Evolutionary conservation across 1,139 yeast genomes (phyloP), one percentile per base, ranked within the genome.

Genomic region (Arxiozyma telluris): DNA sequence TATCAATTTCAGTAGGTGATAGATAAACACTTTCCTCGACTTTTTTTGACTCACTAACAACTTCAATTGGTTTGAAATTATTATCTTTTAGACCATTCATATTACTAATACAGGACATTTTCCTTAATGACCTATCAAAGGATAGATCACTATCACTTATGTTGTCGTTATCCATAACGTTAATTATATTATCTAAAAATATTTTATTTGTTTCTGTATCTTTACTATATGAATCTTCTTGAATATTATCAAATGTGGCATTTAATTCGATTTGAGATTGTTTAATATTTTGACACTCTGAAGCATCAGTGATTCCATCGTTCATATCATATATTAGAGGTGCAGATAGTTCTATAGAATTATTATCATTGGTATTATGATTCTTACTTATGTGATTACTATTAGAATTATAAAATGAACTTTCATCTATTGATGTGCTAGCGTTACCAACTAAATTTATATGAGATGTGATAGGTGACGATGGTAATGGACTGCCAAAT

Each of bases 311-410:
- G 17, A 34, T 34, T 34, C 6, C 39, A 15, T 34, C 39, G 6
- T 34, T 34, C n/a, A 34, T 15, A 39, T 51, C 53, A 8, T 42
- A 44, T 15, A 47, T 22, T 17, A 51, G 38, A 20, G 53, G 53
- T 15, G 50, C 50, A 12, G 53, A 41, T 47, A 51, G 38, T 42
- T 50, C 52, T 21, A 50, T 20, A 8, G 52, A 50, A 17, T 49
- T 25, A 43, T 46, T 38, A 22, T 30, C 38, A 18, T 46, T 41
- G 34, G 15, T 34, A 6, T 27, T 27, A 27, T 27, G 30, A 8
- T 34, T 34, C 6, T 12, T 34, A 34, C n/a, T 34, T 34, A 15
- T 34, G n/a, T 34, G 9, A 34, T 34, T 34, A 34, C n/a, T 34
- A 34, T 34, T 34, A 34, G n/a, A 34, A 34, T 12, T 12, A 15